Conservation (phyloP, 1,284 basidiomycete species). For the Sporisorium exsertum region DNA sequence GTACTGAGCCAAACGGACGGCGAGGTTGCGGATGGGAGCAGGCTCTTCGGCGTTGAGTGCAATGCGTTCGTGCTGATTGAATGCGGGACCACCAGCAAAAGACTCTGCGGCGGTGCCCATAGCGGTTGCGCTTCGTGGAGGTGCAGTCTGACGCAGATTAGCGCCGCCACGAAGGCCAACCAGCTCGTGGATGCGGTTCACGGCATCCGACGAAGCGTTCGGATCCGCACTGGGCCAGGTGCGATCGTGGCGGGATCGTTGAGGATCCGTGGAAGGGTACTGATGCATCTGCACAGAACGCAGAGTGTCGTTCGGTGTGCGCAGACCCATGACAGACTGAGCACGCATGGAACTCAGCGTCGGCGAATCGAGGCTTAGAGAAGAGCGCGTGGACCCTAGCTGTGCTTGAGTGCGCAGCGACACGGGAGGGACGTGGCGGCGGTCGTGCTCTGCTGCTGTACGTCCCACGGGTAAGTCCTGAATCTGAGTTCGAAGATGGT, state of each 20-base stretch:
- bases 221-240: conserved; percentile 18
- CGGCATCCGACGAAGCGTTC: conserved; percentile 30
- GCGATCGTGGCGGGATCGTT: conserved; percentile 30
- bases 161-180: conserved; percentile 24
- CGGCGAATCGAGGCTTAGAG: conserved; percentile 32
- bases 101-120: conserved; percentile 26
- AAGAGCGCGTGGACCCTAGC: conserved; percentile 17
- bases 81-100: background rate
- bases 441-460: conserved; percentile 10
- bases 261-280: conserved; percentile 42
- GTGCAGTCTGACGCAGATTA: conserved; percentile 4
- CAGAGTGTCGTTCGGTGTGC: conserved; percentile 21
- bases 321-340: conserved; percentile 38
- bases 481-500: conserved; percentile 30
- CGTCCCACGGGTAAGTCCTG: conserved; percentile 27
- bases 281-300: conserved; percentile 23
- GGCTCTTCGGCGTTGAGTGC: conserved; percentile 25
- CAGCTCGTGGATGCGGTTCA: conserved; percentile 38
- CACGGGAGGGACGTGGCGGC: conserved; percentile 8
- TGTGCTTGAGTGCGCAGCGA: conserved; percentile 21
- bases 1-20: conserved; percentile 41
- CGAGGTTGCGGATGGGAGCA: conserved; percentile 45
- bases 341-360: conserved; percentile 24
- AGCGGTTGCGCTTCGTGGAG: conserved; percentile 30
- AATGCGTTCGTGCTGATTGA: conserved; percentile 1